Evolutionary conservation across 1,284 basidiomycete genomes (phyloP).

Genomic region (Cryptococcus maquisensis): DNA sequence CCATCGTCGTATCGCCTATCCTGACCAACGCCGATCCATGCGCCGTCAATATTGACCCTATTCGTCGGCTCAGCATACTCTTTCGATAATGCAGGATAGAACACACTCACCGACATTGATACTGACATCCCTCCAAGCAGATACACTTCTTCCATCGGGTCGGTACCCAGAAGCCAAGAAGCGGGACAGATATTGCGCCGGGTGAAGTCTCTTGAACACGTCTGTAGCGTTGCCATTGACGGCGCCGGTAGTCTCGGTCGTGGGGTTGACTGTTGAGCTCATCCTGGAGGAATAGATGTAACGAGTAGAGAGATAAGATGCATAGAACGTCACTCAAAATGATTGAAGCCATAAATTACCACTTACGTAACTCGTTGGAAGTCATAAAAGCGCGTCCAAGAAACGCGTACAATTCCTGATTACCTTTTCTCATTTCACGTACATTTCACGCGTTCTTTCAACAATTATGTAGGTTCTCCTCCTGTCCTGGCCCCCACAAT

Average conservation of each 20-base stretch:
- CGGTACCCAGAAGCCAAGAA: conserved; percentile 67
- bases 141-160: conserved; percentile 67
- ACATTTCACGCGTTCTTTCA: not conserved
- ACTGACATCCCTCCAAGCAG: conserved; percentile 65
- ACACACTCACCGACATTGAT: conserved; percentile 61
- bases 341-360: no score
- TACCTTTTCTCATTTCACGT: not conserved
- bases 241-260: no score
- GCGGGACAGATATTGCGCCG: conserved; percentile 70
- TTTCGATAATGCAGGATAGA: not conserved
- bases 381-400: no score
- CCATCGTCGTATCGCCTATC: conserved; percentile 83
- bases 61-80: not conserved
- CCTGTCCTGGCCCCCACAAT: not conserved
- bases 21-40: conserved; percentile 83
- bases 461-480: not conserved
- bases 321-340: no score
- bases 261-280: no score
- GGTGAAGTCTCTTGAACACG: conserved; percentile 77
- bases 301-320: no score
- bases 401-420: not conserved
- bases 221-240: conserved; percentile 30
- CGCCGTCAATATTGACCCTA: conserved; percentile 83
- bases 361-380: no score
- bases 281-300: no score